These are phyloP conservation scores for Kingdonia uniflora DNA, from an alignment of 164 flowering plant species.

Conservation along the genomic window DNA sequence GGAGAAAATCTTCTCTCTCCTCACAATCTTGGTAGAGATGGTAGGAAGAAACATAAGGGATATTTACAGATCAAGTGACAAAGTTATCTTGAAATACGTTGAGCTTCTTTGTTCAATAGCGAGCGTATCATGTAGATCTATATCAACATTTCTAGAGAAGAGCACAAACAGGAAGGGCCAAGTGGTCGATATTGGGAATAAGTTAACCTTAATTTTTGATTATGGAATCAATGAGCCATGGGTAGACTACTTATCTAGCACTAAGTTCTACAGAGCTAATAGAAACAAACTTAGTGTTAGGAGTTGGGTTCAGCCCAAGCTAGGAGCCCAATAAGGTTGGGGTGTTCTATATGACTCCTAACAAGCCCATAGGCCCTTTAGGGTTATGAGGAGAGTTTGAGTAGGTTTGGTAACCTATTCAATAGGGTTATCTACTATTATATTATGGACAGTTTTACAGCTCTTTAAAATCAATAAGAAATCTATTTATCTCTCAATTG, in stretches of 20 bases:
- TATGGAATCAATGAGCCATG: constrained; percentile 89
- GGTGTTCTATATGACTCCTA: too few relatives aligned
- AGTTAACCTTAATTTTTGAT: constrained; percentile 69
- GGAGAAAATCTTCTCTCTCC: constrained; percentile 67
- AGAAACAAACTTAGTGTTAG: constrained; percentile 86
- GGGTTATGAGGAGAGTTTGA: too few relatives aligned
- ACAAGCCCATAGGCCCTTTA: too few relatives aligned
- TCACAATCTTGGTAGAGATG: constrained; percentile 64
- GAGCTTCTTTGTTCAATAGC: constrained; percentile 85
- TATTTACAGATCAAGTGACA: constrained; percentile 77
- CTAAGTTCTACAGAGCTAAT: constrained; percentile 72
- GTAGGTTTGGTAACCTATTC: too few relatives aligned
- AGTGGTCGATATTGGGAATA: constrained; percentile 72
- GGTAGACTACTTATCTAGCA: constrained; percentile 75
- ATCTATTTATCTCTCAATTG: too few relatives aligned
- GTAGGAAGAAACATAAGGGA: constrained; percentile 80
- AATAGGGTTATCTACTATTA: too few relatives aligned
- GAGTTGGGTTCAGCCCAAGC: too few relatives aligned
- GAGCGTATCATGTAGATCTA: constrained; percentile 80
- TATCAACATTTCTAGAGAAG: constrained; percentile 62
- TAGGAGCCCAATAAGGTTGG: too few relatives aligned
- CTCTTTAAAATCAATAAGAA: too few relatives aligned
- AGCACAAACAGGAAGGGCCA: constrained; percentile 89
- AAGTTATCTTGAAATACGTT: constrained; percentile 74
- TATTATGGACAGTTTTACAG: too few relatives aligned